Conservation (phyloP, 208 protist species). For the Wallacemonas collosoma region DNA sequence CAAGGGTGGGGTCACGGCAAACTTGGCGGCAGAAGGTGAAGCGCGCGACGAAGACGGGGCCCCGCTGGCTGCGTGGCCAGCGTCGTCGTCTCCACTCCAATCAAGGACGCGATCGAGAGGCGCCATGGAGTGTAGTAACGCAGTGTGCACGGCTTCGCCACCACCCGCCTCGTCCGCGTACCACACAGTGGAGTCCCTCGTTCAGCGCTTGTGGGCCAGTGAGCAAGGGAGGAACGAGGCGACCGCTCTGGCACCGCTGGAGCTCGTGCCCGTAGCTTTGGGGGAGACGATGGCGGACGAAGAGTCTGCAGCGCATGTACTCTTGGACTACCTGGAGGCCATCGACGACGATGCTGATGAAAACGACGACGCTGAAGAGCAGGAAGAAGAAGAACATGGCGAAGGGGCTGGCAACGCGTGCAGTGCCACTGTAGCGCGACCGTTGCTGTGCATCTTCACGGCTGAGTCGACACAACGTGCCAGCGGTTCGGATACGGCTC, state of each 20-base stretch:
- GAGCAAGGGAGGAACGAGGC: background rate
- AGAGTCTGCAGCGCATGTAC: background rate
- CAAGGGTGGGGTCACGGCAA: no score
- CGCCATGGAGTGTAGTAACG: background rate
- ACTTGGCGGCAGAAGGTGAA: background rate
- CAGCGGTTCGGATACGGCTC: background rate
- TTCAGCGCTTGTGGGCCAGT: conserved; percentile 11
- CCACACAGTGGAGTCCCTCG: background rate
- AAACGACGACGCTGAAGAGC: background rate
- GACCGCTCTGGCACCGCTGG: background rate
- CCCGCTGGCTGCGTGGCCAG: background rate
- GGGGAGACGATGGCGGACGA: background rate
- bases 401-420: background rate
- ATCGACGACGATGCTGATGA: background rate
- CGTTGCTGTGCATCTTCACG: background rate
- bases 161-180: background rate
- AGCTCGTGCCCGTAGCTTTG: background rate
- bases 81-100: background rate
- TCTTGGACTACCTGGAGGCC: background rate
- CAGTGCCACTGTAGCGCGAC: no score
- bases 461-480: background rate
- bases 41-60: background rate
- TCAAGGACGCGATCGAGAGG: conserved; percentile 5
- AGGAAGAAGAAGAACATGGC: background rate
- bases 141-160: no score